These are phyloP conservation scores for Mycotypha africana DNA, from an alignment of 371 early-diverging fungal species.

Conservation along the genomic window DNA sequence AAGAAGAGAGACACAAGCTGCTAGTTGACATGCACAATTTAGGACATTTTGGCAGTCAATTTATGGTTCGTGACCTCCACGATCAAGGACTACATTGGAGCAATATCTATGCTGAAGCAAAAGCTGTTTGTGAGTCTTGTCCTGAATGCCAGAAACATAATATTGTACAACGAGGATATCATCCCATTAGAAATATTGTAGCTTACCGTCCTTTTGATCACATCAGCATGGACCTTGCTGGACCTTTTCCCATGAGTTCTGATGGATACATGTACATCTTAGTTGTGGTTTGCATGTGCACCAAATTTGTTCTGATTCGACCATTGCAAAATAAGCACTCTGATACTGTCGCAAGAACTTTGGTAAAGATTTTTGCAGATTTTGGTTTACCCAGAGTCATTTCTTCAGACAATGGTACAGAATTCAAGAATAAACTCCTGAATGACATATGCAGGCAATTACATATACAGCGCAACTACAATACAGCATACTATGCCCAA, in stretches of 20 bases:
- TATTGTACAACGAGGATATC: no score
- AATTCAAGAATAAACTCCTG: background rate
- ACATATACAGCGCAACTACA: constrained; percentile 3
- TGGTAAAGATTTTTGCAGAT: constrained; percentile 1
- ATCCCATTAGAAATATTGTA: background rate
- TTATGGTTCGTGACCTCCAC: no score
- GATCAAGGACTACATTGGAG: no score
- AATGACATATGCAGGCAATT: background rate
- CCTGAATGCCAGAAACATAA: no score
- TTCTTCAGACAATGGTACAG: constrained; percentile 5
- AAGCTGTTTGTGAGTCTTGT: no score
- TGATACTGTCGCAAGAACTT: background rate
- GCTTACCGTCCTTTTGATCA: background rate
- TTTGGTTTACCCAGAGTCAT: background rate
- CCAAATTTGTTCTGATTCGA: constrained; percentile 8
- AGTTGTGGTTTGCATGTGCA: constrained; percentile 10
- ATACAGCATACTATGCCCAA: constrained; percentile 6
- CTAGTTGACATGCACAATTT: background rate
- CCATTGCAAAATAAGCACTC: constrained; percentile 8
- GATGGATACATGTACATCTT: constrained; percentile 1
- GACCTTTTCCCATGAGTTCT: constrained; percentile 1
- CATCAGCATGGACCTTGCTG: constrained; percentile 8
- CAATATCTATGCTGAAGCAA: no score
- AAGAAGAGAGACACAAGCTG: background rate
- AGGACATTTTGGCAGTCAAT: constrained; percentile 12